Percentiles rank a stretch among this genome's conserved stretches.
phyloP scores from a whole-genome alignment of 2,329 filamentous ascomycete species.

The Colletotrichum incanum region DNA sequence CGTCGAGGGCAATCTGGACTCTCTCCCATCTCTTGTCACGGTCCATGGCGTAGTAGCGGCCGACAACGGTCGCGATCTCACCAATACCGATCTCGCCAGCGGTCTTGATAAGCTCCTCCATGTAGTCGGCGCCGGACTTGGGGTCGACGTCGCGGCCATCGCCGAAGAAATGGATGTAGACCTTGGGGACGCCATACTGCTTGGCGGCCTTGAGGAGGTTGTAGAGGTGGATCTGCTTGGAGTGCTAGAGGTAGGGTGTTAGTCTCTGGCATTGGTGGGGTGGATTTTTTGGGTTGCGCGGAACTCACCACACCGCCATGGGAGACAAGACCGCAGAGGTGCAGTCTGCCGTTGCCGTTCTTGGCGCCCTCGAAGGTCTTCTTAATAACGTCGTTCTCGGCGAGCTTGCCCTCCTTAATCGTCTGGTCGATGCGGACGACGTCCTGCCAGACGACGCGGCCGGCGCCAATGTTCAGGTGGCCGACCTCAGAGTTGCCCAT shows the following conservation, averaged over 20 bases:
- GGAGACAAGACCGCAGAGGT: constrained; percentile 92
- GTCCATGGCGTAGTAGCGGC: constrained; percentile 99
- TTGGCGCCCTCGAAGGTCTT: constrained; percentile 84
- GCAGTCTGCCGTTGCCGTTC: constrained; percentile 90
- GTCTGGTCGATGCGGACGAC: constrained; percentile 96
- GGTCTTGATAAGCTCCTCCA: constrained; percentile 87
- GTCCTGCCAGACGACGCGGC: constrained; percentile 98
- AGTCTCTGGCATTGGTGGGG: background rate
- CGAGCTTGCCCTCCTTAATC: constrained; percentile 87
- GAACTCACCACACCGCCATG: constrained; percentile 87
- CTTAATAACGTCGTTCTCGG: constrained; percentile 83
- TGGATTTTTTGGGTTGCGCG: constrained; percentile 11
- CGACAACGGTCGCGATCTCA: constrained; percentile 92
- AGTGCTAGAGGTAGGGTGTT: constrained; percentile 70
- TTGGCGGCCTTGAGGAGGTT: constrained; percentile 92
- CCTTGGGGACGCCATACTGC: constrained; percentile 86
- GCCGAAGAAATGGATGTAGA: constrained; percentile 99
- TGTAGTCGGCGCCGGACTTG: constrained; percentile 90
- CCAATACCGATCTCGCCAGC: constrained; percentile 88
- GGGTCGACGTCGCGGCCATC: constrained; percentile 98
- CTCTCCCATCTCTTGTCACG: constrained; percentile 99
- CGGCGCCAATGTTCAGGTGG: constrained; percentile 98
- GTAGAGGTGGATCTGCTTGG: constrained; percentile 94
- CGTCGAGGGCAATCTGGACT: constrained; percentile 90
- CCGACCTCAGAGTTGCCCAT: constrained; percentile 99